Evolutionary conservation across 805 yeast species (phyloP), one percentile per base, ranked within the genome.

Genomic region (Vanderwaltozyma verrucispora): DNA sequence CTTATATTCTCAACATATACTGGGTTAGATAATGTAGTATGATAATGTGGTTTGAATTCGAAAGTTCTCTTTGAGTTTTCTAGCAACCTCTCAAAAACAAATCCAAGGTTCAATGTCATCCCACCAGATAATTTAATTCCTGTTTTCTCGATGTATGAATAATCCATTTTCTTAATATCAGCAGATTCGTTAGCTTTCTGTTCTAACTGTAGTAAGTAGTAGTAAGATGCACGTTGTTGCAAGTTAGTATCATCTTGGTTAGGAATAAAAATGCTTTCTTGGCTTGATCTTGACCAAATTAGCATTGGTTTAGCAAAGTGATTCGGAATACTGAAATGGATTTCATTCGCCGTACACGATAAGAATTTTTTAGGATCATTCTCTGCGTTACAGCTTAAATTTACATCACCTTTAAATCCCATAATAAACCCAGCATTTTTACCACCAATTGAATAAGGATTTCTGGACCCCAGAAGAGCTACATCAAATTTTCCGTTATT

Each of bases 261-360:
- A 0, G 80, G 71, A 4, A 79, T 48, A 36, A 67, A 72, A 0
- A 75, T 59, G 1, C 71, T 49, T 15, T 67, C 51, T 0, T 54
- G 38, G 16, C 74, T 64, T 1, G 68, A 66, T 36, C 77, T 67
- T 3, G 72, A 69, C 88, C 88, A 81, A 7, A 72, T 67, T 1
- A 75, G 59, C 23, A 73, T 46, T 4, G 72, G 71, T 30, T 60
- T 62, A 1, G 79, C 72, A 32, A 78, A 59, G 50, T 75, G 82
- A 51, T 87, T 81, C 0, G 96, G 95, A 26, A 85, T 75, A 26
- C 80, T 77, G 66, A 84, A 80, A 21, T 72, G 59, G 26, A 83
- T 74, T 32, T 71, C 69, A 8, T 76, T 69, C 1, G 95, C 71
- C 16, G 65, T 65, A 27, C 83, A 77, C 20, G 73, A 64, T 46